Evolutionary conservation across 768 basidiomycete species (phyloP).

Genomic region (Lactifluus echinatus): DNA sequence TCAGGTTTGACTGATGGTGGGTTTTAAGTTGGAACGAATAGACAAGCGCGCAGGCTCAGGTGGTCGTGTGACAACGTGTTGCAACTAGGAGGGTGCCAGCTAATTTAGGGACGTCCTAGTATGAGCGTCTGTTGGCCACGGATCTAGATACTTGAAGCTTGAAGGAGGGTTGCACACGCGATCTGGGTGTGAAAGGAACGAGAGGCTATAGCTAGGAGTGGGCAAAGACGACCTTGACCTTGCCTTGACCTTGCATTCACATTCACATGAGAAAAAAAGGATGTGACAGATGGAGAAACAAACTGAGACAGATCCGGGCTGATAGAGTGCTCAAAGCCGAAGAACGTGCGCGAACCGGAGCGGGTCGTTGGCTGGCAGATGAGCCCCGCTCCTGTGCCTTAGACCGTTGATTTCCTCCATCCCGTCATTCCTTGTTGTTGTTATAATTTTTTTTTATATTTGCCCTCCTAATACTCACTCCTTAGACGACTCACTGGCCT

Average conservation of each 20-base stretch:
- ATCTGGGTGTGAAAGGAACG: neutral
- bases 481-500: neutral
- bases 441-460: neutral
- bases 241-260: too few species aligned
- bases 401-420: neutral
- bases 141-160: constrained; percentile 9
- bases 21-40: constrained; percentile 70
- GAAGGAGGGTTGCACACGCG: neutral
- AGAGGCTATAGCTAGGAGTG: neutral
- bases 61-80: constrained; percentile 17
- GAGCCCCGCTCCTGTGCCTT: neutral
- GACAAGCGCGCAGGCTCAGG: constrained; percentile 16
- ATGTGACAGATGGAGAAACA: neutral
- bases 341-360: constrained; percentile 32
- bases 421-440: neutral
- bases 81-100: neutral
- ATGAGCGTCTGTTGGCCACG: neutral
- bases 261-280: neutral
- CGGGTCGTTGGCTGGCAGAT: constrained; percentile 22
- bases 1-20: constrained; percentile 14
- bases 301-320: neutral
- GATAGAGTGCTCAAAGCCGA: constrained; percentile 21
- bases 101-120: constrained; percentile 4
- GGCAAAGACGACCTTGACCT: too few species aligned
- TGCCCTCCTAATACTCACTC: neutral